A percentile compares a stretch with the other conserved stretches of the same genome.
These are phyloP conservation scores for Dendrobium catenatum DNA, from an alignment of 106 monocot genomes.

Conservation along the genomic window DNA sequence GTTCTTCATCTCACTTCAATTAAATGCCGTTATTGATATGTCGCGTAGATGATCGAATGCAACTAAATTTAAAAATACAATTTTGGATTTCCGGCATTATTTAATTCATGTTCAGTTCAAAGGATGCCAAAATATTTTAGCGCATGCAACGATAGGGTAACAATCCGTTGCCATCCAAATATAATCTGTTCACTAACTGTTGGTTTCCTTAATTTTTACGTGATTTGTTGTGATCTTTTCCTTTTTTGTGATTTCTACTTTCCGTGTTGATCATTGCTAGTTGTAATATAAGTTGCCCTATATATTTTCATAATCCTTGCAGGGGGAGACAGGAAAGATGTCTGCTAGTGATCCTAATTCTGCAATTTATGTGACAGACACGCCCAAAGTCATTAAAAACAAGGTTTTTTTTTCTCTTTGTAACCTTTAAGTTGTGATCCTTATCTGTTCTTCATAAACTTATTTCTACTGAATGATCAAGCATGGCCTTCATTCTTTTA, in stretches of 20 bases:
- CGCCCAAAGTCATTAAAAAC: slow-evolving; percentile 84
- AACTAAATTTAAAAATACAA: not conserved
- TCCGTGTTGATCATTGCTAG: not conserved
- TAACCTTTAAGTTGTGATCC: not conserved
- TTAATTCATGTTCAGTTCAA: not conserved
- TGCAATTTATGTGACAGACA: slow-evolving; percentile 97
- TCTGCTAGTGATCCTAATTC: slow-evolving; percentile 99
- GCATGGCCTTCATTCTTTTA: too few relatives aligned
- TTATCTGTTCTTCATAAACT: not conserved
- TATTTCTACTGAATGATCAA: not conserved
- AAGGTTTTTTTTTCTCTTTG: slow-evolving; percentile 43
- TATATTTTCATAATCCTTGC: slow-evolving; percentile 14
- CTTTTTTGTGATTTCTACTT: not conserved
- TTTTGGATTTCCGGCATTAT: not conserved
- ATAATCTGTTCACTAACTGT: not conserved
- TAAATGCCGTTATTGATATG: not conserved
- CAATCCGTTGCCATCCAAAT: not conserved
- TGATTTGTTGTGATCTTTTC: not conserved
- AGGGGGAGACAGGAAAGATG: slow-evolving; percentile 97
- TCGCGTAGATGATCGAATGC: not conserved
- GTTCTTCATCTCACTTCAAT: not conserved
- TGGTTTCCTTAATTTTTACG: not conserved
- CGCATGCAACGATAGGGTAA: not conserved
- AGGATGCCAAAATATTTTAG: not conserved
- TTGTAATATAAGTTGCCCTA: not conserved